A percentile compares a stretch with the other conserved stretches of the same genome.
These are phyloP conservation scores for Gaeumannomyces sp. DNA, from an alignment of 2,329 filamentous ascomycete genomes.

Conservation along the genomic window DNA sequence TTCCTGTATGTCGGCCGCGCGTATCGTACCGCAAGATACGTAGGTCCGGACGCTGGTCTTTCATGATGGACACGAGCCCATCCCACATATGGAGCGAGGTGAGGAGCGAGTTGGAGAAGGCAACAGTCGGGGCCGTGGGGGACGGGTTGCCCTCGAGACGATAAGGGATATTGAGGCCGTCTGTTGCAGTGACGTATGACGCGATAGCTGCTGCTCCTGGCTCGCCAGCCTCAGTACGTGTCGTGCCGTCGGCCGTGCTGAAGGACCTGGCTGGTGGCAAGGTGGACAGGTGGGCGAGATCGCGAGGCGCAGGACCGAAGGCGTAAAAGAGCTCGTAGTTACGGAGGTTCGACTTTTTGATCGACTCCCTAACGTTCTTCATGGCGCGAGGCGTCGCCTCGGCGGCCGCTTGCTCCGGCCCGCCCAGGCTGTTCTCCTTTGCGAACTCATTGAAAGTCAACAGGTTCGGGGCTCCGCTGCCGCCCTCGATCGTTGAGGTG, in stretches of 20 bases:
- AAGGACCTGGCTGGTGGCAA: slow-evolving; percentile 43
- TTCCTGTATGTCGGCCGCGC: slow-evolving; percentile 57
- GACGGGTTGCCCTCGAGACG: slow-evolving; percentile 66
- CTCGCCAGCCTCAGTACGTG: slow-evolving; percentile 43
- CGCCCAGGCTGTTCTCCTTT: slow-evolving; percentile 59
- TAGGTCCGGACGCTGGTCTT: slow-evolving; percentile 53
- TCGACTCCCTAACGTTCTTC: slow-evolving; percentile 2
- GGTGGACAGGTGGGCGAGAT: slow-evolving; percentile 52
- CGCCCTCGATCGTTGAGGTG: slow-evolving; percentile 56
- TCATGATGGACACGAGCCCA: slow-evolving; percentile 58
- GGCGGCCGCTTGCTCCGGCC: slow-evolving; percentile 57
- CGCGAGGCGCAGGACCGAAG: slow-evolving; percentile 68
- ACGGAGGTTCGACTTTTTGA: slow-evolving; percentile 35
- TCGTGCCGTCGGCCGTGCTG: slow-evolving; percentile 47
- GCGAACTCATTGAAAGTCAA: slow-evolving; percentile 69
- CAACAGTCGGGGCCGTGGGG: slow-evolving; percentile 62
- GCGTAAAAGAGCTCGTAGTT: slow-evolving; percentile 71
- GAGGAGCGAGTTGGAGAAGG: slow-evolving; percentile 75
- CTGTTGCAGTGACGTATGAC: slow-evolving; percentile 60
- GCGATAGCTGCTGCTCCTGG: slow-evolving; percentile 46
- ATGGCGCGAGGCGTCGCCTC: slow-evolving; percentile 52
- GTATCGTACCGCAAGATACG: slow-evolving; percentile 72
- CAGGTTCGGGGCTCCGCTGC: slow-evolving; percentile 44
- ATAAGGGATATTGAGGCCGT: slow-evolving; percentile 66
- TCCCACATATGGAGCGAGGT: slow-evolving; percentile 80